Percentiles rank a stretch among this genome's conserved stretches.
Evolutionary conservation across 441 rosid genomes (phyloP).

Genomic region (Manihot esculenta): DNA sequence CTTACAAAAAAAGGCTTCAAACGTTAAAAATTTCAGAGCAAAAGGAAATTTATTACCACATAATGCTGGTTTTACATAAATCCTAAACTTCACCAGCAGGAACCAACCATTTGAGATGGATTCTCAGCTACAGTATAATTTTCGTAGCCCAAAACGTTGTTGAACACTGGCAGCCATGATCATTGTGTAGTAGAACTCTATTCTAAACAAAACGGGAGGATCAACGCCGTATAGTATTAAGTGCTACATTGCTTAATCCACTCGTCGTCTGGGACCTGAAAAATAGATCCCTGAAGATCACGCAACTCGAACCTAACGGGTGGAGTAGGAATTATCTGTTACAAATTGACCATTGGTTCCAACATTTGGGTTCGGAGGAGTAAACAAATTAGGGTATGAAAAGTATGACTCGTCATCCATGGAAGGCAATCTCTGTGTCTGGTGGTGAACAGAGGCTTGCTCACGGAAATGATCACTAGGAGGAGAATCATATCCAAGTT

Average conservation of each 20-base stretch:
- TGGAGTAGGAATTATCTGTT: conserved; percentile 40
- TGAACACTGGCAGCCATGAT: not conserved
- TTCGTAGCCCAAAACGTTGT: not conserved
- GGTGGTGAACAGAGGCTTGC: conserved; percentile 36
- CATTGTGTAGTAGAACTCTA: not conserved
- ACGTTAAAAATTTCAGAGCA: not conserved
- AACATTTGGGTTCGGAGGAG: conserved; percentile 38
- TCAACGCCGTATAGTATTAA: not conserved
- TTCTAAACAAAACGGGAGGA: not conserved
- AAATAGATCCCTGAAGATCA: not conserved
- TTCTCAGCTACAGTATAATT: not conserved
- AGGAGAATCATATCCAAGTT: conserved; percentile 35
- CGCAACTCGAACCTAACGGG: conserved; percentile 35
- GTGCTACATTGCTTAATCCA: not conserved
- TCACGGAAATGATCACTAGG: conserved; percentile 27
- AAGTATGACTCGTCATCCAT: conserved; percentile 79
- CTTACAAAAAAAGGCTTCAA: too few species aligned
- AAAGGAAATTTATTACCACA: conserved; percentile 2
- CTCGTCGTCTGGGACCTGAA: conserved; percentile 1
- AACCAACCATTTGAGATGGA: not conserved
- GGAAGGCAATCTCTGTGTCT: conserved; percentile 58
- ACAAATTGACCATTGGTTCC: conserved; percentile 42
- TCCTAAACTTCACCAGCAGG: not conserved
- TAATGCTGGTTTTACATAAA: not conserved
- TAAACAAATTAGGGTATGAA: conserved; percentile 70